Conservation (phyloP, 805 yeast genomes). For the Candida maris region DNA sequence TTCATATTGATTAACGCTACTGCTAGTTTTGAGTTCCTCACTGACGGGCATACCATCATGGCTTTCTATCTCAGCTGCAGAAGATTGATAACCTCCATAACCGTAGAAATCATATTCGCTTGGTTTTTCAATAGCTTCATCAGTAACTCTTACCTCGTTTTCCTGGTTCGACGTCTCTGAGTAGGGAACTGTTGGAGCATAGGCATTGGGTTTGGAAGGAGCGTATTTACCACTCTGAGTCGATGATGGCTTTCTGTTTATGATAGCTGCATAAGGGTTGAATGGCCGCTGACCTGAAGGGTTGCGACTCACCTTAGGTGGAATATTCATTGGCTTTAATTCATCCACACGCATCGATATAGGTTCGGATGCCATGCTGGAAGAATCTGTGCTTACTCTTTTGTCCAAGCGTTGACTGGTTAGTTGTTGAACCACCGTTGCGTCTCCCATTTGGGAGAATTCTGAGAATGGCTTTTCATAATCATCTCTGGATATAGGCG, state of each 20-base stretch:
- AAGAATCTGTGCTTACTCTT: not conserved
- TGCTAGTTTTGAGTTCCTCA: not conserved
- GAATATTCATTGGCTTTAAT: not conserved
- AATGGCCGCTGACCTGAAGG: constrained; percentile 8
- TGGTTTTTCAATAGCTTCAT: constrained; percentile 10
- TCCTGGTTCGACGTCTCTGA: constrained; percentile 3
- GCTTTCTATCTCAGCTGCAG: constrained; percentile 10
- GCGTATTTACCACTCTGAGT: constrained; percentile 11
- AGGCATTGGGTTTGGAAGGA: constrained; percentile 4
- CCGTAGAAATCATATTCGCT: constrained; percentile 28
- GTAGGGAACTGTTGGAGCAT: constrained; percentile 2
- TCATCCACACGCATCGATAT: constrained; percentile 7
- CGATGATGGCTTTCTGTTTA: constrained; percentile 7
- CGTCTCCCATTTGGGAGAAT: not conserved
- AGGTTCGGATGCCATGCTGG: not conserved
- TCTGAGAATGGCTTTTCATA: not conserved
- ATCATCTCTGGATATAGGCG: too few species aligned
- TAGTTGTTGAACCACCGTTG: not conserved
- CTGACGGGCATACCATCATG: constrained; percentile 6
- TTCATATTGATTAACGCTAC: not conserved
- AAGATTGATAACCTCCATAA: constrained; percentile 30
- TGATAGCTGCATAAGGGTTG: constrained; percentile 22
- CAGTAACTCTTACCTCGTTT: constrained; percentile 3
- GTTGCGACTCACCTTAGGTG: not conserved
- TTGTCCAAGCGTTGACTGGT: not conserved